Percentiles rank a stretch among this genome's conserved stretches.
phyloP scores from a whole-genome alignment of 495 filamentous ascomycete species.

The Margaritispora aquatica region DNA sequence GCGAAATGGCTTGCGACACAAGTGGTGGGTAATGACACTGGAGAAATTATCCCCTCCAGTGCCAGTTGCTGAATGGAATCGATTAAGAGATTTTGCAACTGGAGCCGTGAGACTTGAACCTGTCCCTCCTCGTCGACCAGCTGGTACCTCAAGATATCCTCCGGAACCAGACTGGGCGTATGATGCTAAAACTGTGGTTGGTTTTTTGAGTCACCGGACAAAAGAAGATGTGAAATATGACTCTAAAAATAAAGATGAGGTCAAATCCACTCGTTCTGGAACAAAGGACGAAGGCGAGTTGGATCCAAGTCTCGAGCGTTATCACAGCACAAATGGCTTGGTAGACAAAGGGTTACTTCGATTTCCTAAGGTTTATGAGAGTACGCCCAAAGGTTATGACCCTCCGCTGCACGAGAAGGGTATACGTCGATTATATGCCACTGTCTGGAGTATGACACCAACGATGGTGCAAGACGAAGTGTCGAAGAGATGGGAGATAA shows the following conservation, averaged over 20 bases:
- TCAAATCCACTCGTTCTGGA: not conserved
- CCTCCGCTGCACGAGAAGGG: not conserved
- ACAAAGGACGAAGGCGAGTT: no score
- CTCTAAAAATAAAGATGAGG: no score
- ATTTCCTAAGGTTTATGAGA: no score
- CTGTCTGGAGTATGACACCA: conserved; percentile 17
- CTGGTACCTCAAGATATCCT: not conserved
- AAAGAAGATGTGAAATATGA: no score
- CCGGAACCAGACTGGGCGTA: not conserved
- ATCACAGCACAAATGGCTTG: no score
- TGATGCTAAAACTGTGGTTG: not conserved
- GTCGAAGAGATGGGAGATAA: conserved; percentile 11
- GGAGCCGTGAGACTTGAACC: conserved; percentile 25
- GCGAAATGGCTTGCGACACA: conserved; percentile 48
- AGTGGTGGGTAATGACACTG: conserved; percentile 53
- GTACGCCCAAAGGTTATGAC: no score
- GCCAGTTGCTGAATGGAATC: conserved; percentile 55
- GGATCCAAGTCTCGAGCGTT: no score
- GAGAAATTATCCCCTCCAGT: conserved; percentile 65
- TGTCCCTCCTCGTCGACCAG: conserved; percentile 4
- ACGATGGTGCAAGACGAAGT: conserved; percentile 15
- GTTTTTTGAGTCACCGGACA: not conserved
- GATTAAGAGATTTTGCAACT: conserved; percentile 50
- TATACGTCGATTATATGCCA: conserved; percentile 14
- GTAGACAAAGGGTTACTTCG: no score